Conservation (phyloP, 2,329 filamentous ascomycete species). For the Aphanocladium album region DNA sequence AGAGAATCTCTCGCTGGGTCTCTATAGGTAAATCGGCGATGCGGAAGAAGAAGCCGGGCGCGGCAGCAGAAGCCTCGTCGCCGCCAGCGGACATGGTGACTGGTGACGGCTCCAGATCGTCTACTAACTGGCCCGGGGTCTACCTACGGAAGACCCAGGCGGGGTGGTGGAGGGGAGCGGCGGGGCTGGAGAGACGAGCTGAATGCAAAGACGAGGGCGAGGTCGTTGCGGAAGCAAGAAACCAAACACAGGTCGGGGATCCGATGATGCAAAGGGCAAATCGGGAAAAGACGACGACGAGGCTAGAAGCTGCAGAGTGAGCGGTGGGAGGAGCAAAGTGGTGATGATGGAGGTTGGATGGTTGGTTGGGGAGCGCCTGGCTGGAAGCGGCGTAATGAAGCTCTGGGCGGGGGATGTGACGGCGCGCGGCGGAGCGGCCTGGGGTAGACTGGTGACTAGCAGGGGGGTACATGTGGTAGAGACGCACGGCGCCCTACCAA, state of each 20-base stretch:
- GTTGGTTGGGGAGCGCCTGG: neutral
- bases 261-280: neutral
- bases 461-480: neutral
- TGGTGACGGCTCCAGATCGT: constrained; percentile 4
- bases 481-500: neutral
- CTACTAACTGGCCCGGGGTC: constrained; percentile 3
- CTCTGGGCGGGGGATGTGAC: neutral
- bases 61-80: constrained; percentile 22
- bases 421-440: neutral
- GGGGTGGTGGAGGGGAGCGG: constrained; percentile 10
- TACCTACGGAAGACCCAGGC: constrained; percentile 10
- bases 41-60: constrained; percentile 16
- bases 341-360: constrained; percentile 5
- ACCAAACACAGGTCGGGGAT: neutral
- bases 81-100: constrained; percentile 31
- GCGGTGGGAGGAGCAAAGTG: neutral
- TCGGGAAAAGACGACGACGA: constrained; percentile 6
- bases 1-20: constrained; percentile 44
- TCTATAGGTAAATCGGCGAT: constrained; percentile 43
- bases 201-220: neutral
- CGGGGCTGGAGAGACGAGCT: neutral
- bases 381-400: constrained; percentile 8
- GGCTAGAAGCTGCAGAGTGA: neutral
- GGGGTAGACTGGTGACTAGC: neutral
- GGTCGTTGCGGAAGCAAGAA: neutral